phyloP scores from a whole-genome alignment of 495 filamentous ascomycete species.

The Pyronema omphalodes region DNA sequence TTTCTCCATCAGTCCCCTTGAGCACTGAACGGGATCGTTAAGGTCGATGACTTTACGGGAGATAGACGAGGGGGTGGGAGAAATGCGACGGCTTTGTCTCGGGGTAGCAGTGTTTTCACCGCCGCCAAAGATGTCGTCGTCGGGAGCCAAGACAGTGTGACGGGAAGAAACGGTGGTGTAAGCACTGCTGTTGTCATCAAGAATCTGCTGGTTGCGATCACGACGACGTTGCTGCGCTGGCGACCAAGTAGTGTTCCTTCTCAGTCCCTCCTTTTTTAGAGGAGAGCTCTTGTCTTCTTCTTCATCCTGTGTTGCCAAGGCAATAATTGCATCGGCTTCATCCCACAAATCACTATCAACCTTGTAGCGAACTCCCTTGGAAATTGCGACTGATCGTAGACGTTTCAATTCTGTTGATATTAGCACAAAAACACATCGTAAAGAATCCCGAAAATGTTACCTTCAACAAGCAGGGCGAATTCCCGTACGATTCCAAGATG shows the following conservation, averaged over 20 bases:
- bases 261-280: slow-evolving; percentile 1
- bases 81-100: not conserved
- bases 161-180: slow-evolving; percentile 26
- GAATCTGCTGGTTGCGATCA: slow-evolving; percentile 31
- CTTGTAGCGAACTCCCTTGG: slow-evolving; percentile 45
- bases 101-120: slow-evolving; percentile 9
- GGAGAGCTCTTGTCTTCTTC: slow-evolving; percentile 31
- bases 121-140: slow-evolving; percentile 45
- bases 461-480: slow-evolving; percentile 59
- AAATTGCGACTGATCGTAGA: slow-evolving; percentile 41
- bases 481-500: slow-evolving; percentile 78
- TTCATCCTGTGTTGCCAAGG: slow-evolving; percentile 66
- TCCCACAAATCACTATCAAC: slow-evolving; percentile 50
- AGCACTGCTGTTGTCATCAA: slow-evolving; percentile 35
- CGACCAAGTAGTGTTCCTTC: slow-evolving; percentile 6
- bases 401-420: slow-evolving; percentile 42
- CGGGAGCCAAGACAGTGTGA: slow-evolving; percentile 40
- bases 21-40: slow-evolving; percentile 22
- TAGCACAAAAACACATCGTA: not conserved
- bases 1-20: slow-evolving; percentile 21
- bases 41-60: slow-evolving; percentile 19
- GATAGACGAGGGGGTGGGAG: slow-evolving; percentile 15
- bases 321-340: slow-evolving; percentile 76
- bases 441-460: slow-evolving; percentile 6
- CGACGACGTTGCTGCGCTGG: slow-evolving; percentile 7